phyloP scores from a whole-genome alignment of 2,329 filamentous ascomycete genomes.

The Microcyclospora pomicola region DNA sequence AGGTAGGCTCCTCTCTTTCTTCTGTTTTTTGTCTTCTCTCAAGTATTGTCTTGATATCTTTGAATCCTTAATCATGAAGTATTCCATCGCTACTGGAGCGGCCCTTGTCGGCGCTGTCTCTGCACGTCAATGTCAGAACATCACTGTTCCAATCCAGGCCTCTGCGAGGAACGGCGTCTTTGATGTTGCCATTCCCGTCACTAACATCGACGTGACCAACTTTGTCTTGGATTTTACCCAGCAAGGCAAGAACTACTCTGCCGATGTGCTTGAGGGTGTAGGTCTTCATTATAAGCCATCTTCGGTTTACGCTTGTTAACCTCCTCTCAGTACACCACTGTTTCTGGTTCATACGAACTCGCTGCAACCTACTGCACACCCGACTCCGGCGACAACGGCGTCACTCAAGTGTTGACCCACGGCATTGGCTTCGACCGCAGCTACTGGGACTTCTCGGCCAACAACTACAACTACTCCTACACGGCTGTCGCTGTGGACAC shows the following conservation, averaged over 20 bases:
- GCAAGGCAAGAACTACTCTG: slow-evolving; percentile 38
- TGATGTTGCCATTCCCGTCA: slow-evolving; percentile 27
- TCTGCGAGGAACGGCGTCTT: slow-evolving; percentile 42
- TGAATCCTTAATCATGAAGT: slow-evolving; percentile 11
- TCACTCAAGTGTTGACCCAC: slow-evolving; percentile 39
- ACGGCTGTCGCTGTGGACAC: slow-evolving; percentile 40
- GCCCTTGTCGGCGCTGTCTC: slow-evolving; percentile 11
- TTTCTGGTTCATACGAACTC: slow-evolving; percentile 43
- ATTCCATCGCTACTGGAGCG: slow-evolving; percentile 10
- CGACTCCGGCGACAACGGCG: slow-evolving; percentile 25
- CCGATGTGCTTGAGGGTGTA: slow-evolving; percentile 32
- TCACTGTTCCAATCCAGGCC: slow-evolving; percentile 44
- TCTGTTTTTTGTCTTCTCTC: no score
- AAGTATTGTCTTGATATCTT: no score
- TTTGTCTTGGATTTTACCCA: slow-evolving; percentile 39
- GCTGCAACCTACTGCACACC: slow-evolving; percentile 49
- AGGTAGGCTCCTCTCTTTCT: no score
- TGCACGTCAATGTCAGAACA: slow-evolving; percentile 31
- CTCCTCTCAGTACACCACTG: slow-evolving; percentile 30
- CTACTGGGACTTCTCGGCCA: slow-evolving; percentile 49
- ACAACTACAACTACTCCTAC: slow-evolving; percentile 50
- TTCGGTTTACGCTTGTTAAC: background rate
- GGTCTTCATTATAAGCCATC: slow-evolving; percentile 6
- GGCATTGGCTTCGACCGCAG: slow-evolving; percentile 43
- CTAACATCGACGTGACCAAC: slow-evolving; percentile 44